Evolutionary conservation across 495 filamentous ascomycete genomes (phyloP).

Genomic region (Lophiostoma macrostomum): DNA sequence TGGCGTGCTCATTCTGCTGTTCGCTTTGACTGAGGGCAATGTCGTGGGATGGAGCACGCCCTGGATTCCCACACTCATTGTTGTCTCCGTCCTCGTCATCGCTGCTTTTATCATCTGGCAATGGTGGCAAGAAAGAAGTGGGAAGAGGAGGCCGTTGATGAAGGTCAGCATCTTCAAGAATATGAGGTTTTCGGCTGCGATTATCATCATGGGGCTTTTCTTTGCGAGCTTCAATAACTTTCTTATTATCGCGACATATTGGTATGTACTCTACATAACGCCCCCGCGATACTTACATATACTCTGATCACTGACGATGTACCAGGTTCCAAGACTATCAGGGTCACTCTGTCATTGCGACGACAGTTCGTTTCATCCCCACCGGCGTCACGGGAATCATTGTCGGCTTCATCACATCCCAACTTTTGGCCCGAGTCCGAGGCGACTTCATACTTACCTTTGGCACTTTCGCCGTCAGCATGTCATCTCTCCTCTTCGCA

Average conservation of each 20-base stretch:
- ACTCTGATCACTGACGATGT: no score
- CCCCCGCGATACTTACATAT: no score
- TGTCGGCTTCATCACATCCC: slow-evolving; percentile 51
- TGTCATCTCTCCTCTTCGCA: slow-evolving; percentile 56
- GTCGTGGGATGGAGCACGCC: slow-evolving; percentile 65
- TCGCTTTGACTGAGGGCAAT: slow-evolving; percentile 62
- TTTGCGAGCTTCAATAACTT: slow-evolving; percentile 60
- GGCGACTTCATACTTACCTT: slow-evolving; percentile 54
- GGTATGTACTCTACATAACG: slow-evolving; percentile 23
- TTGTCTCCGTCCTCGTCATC: slow-evolving; percentile 59
- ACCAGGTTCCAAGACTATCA: slow-evolving; percentile 57
- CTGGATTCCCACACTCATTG: slow-evolving; percentile 63
- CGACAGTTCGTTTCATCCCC: slow-evolving; percentile 60
- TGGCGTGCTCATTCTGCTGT: slow-evolving; percentile 52
- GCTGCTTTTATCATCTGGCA: slow-evolving; percentile 64
- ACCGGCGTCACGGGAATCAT: slow-evolving; percentile 54
- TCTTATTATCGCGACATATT: slow-evolving; percentile 59
- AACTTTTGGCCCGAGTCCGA: slow-evolving; percentile 52
- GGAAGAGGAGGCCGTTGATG: slow-evolving; percentile 53
- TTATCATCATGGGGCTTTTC: slow-evolving; percentile 58
- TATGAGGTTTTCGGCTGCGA: slow-evolving; percentile 54
- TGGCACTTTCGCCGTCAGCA: slow-evolving; percentile 48
- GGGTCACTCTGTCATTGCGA: slow-evolving; percentile 52
- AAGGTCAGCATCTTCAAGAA: slow-evolving; percentile 56
- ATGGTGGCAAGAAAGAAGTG: slow-evolving; percentile 51